A percentile compares a stretch with the other conserved stretches of the same genome.
Evolutionary conservation across 2,329 filamentous ascomycete genomes (phyloP).

Genomic region (Pseudopyrenochaeta lycopersici): DNA sequence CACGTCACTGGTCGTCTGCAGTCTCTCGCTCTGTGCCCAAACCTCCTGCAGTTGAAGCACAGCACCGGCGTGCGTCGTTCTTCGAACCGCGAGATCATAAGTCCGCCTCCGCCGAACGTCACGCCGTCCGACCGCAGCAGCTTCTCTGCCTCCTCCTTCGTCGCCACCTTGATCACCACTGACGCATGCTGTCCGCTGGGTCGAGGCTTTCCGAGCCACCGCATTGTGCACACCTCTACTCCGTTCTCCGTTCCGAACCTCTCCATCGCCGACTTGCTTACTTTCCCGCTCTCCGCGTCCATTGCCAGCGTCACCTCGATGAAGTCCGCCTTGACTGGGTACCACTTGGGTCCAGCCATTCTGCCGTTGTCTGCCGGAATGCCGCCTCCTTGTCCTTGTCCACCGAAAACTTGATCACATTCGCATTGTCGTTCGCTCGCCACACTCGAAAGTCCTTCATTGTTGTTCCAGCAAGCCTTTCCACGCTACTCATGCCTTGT

Average conservation of each 20-base stretch:
- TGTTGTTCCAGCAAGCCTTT: background rate
- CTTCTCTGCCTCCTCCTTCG: slow-evolving; percentile 11
- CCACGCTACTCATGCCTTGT: background rate
- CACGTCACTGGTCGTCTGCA: slow-evolving; percentile 8
- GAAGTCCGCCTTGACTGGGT: background rate
- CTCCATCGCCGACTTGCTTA: background rate
- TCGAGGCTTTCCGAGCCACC: slow-evolving; percentile 7
- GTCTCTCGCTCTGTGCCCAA: slow-evolving; percentile 16
- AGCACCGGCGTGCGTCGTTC: slow-evolving; percentile 13
- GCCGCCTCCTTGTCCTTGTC: too few relatives aligned
- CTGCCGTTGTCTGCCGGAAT: too few relatives aligned
- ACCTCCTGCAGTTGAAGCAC: slow-evolving; percentile 11
- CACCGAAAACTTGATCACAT: too few relatives aligned
- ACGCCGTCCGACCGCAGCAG: slow-evolving; percentile 10
- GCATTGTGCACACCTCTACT: slow-evolving; percentile 2
- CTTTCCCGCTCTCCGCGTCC: slow-evolving; percentile 1
- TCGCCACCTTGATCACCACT: slow-evolving; percentile 13
- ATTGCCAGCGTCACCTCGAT: slow-evolving; percentile 1
- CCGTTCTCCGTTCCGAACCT: background rate
- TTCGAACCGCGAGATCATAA: slow-evolving; percentile 13
- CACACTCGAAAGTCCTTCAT: background rate
- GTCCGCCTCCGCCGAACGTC: slow-evolving; percentile 5
- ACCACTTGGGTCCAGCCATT: too few relatives aligned
- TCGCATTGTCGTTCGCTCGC: too few relatives aligned
- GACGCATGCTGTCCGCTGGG: slow-evolving; percentile 10